phyloP scores from a whole-genome alignment of 1,284 basidiomycete species.

The Xerocomus amazonicus region DNA sequence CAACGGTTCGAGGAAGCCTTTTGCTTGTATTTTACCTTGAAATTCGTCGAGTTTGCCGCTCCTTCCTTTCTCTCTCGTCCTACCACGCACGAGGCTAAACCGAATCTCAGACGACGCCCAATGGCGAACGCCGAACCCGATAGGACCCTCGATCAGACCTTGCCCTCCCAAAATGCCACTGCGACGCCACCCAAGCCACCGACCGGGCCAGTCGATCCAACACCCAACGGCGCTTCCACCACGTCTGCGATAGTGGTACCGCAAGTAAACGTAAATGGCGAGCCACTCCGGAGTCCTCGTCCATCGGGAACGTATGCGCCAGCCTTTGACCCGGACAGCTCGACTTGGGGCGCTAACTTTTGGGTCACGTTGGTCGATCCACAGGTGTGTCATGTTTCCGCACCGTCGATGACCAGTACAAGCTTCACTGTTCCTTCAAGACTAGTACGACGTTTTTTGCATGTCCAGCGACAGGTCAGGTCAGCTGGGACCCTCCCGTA shows the following conservation, averaged over 20 bases:
- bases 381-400: conserved; percentile 47
- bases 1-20: conserved; percentile 7
- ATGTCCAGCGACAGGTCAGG: conserved; percentile 87
- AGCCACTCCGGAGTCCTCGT: conserved; percentile 30
- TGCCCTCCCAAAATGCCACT: conserved; percentile 3
- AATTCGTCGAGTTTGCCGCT: neutral
- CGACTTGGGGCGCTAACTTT: conserved; percentile 73
- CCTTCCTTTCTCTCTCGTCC: conserved; percentile 1
- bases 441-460: conserved; percentile 85
- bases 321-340: conserved; percentile 28
- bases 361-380: conserved; percentile 84
- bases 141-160: conserved; percentile 25
- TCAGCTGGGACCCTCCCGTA: conserved; percentile 89
- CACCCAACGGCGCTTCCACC: conserved; percentile 14
- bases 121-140: conserved; percentile 27
- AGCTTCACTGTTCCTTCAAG: conserved; percentile 37
- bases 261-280: conserved; percentile 34
- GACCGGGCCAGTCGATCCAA: conserved; percentile 6
- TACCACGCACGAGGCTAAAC: conserved; percentile 3
- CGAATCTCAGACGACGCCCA: conserved; percentile 2
- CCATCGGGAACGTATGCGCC: conserved; percentile 24
- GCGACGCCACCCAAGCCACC: conserved; percentile 7
- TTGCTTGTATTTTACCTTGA: conserved; percentile 24
- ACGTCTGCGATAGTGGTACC: conserved; percentile 27
- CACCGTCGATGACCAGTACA: conserved; percentile 9